Evolutionary conservation across 1,139 yeast genomes (phyloP), one percentile per base, ranked within the genome.

Genomic region (Candida tetrigidarum): DNA sequence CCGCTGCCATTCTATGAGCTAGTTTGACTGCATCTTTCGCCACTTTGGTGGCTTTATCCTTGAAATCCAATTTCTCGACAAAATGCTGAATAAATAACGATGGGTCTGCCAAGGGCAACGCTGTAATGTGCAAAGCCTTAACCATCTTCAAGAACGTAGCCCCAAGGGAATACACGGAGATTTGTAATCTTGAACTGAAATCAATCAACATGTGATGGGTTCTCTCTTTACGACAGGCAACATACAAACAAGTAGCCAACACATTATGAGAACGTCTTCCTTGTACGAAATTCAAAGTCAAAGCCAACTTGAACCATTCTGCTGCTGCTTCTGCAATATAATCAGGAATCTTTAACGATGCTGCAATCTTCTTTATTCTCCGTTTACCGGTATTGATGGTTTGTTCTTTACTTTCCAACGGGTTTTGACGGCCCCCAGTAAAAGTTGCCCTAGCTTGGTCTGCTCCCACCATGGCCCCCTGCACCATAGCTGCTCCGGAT

Each of bases 181-280:
- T 91, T 60, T 88, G 96, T 37, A 95, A 72, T 53, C 93, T 74
- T 36, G 96, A 88, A 23, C 96, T 86, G 63, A 93, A 93, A 66
- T 95, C 99, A 58, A 93, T 91, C 57, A 93, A 76, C 96, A 93
- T 90, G 62, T 93, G 98, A 53, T 87, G 92, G 1, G 98, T 92
- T 62, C 81, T 80, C 57, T 87, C 95, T 61, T 85, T 84, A 58
- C 99, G 83, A 64, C 99, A 93, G 0, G 98, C 97, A 44, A 93
- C 83, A 60, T 93, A 93, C 25, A 93, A 74, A 66, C 99, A 93
- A 0, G 99, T 91, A 0, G 97, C 96, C 44, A 92, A 83, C 5
- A 93, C 98, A 60, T 92, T 92, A 61, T 91, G 97, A 2, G 97
- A 88, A 52, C 96, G 71, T 57, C 99, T 78, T 11, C 99, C 99